These are phyloP conservation scores for Xylaria digitata DNA, from an alignment of 2,329 filamentous ascomycete species.

Conservation along the genomic window DNA sequence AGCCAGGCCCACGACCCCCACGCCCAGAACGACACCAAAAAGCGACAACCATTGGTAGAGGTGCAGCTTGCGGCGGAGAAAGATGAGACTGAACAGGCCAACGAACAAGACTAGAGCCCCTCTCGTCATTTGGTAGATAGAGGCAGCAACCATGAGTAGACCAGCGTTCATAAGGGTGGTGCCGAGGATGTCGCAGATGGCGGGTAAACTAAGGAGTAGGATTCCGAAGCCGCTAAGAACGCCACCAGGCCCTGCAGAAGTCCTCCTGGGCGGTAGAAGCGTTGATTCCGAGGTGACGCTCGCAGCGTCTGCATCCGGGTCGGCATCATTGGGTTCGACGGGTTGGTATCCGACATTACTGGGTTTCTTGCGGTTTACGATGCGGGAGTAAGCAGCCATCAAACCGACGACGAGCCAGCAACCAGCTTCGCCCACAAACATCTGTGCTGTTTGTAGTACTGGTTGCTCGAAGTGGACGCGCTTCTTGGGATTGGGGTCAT, in stretches of 20 bases:
- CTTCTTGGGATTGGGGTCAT: conserved; percentile 72
- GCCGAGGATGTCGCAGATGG: conserved; percentile 92
- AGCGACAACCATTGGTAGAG: conserved; percentile 95
- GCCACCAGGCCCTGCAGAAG: conserved; percentile 56
- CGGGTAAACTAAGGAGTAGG: conserved; percentile 81
- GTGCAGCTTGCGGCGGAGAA: conserved; percentile 81
- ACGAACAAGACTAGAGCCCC: conserved; percentile 96
- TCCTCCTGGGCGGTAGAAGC: conserved; percentile 47
- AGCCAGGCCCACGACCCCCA: conserved; percentile 88
- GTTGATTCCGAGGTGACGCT: conserved; percentile 58
- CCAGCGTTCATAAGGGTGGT: conserved; percentile 98
- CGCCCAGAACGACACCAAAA: conserved; percentile 86
- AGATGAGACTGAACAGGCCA: conserved; percentile 92
- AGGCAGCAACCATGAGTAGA: conserved; percentile 90
- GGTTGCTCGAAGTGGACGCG: conserved; percentile 89
- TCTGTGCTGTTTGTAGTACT: conserved; percentile 94
- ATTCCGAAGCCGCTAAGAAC: conserved; percentile 78
- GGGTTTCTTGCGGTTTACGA: conserved; percentile 57
- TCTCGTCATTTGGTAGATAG: conserved; percentile 98
- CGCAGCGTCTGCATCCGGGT: conserved; percentile 60
- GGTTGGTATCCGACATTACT: conserved; percentile 72
- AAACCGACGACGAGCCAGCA: conserved; percentile 90
- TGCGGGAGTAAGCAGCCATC: conserved; percentile 73
- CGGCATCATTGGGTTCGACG: conserved; percentile 62
- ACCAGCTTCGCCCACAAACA: conserved; percentile 97